Percentiles rank a stretch among this genome's conserved stretches.
phyloP scores from a whole-genome alignment of 257 asterid genomes.

The Haberlea rhodopensis region DNA sequence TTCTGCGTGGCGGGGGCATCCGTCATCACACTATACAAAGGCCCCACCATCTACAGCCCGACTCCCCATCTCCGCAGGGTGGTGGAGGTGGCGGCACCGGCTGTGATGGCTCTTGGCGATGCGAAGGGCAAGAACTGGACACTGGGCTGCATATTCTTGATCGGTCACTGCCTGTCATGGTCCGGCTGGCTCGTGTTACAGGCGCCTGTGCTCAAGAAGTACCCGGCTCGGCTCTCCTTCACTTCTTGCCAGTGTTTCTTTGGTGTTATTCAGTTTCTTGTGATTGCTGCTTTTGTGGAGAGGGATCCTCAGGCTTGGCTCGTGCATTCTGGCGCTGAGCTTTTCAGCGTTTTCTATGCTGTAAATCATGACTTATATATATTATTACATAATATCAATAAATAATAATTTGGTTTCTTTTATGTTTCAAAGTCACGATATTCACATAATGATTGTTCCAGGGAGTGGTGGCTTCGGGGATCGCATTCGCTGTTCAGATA shows the following conservation, averaged over 20 bases:
- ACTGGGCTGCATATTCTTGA: slow-evolving; percentile 79
- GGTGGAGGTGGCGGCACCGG: slow-evolving; percentile 24
- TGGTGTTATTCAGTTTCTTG: slow-evolving; percentile 77
- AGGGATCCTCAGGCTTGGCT: slow-evolving; percentile 88
- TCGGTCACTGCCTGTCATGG: slow-evolving; percentile 96
- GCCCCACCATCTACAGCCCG: slow-evolving; percentile 92
- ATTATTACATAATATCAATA: too few relatives aligned
- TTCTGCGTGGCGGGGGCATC: slow-evolving; percentile 96
- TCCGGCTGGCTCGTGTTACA: slow-evolving; percentile 94
- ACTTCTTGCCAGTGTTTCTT: slow-evolving; percentile 90
- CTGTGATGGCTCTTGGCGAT: slow-evolving; percentile 46
- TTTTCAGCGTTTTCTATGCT: slow-evolving; percentile 91
- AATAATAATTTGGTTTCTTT: too few relatives aligned
- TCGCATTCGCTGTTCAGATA: slow-evolving; percentile 98
- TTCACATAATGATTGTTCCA: slow-evolving; percentile 40
- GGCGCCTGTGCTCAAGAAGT: slow-evolving; percentile 73
- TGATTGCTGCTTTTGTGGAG: slow-evolving; percentile 80
- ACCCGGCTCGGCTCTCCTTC: slow-evolving; percentile 90
- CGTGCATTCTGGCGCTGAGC: slow-evolving; percentile 77
- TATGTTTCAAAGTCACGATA: too few relatives aligned
- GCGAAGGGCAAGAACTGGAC: slow-evolving; percentile 86
- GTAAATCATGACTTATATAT: slow-evolving; percentile 34
- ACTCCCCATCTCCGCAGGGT: slow-evolving; percentile 37
- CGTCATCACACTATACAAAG: slow-evolving; percentile 86
- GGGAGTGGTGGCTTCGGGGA: slow-evolving; percentile 99